Base-by-base conservation (phyloP, 2,329 filamentous ascomycete species). In the Aspergillus tamarii region DNA sequence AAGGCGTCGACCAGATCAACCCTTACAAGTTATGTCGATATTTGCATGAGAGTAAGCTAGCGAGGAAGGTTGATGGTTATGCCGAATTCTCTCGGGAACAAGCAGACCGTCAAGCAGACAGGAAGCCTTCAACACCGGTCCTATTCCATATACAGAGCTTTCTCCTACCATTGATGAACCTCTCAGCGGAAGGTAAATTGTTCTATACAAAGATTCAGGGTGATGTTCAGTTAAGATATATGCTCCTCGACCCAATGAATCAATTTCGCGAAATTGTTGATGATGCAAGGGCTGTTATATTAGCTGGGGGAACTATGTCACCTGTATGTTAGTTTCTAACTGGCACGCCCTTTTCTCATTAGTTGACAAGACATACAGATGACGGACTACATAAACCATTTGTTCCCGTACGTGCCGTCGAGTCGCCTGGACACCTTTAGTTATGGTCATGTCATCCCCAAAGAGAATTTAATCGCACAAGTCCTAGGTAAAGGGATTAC, bases 271-370 rank as follows among this genome's bases (percentile, higher is more conserved):
- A 94, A 12, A 91, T 98, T 58, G 92, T 94, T 2, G 88, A 92
- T 34, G 89, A 91, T 66, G 93, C 95, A 0, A 86, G 93, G 63
- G 92, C 94, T 2, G 91, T 99, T 4, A 90, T 99, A 48, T 83
- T 99, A 4, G 95, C 94, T 0, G 95, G 95, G 63, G 95, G 95
- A 26, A 99, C 95, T 30, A 98, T 99, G 95, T 96, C 95, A 2
- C 95, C 95, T 0, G 84, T 86, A 75, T 72, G 79, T 32, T 52
- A 32, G 21, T 34, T 32, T 52, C n/a, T 11, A 72, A 5, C 23
- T 30, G 28, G 8, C 32, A 26, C 3, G n/a, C 28, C n/a, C 26
- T 28, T 46, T 60, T 30, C 30, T 16, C 26, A 36, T 60, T 46
- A 60, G 53, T 68, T 71, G 43, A 72, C 11, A n/a, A 7, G 34